These are phyloP conservation scores for Acanthamoeba healyi DNA, from an alignment of 208 protist species.

Conservation along the genomic window DNA sequence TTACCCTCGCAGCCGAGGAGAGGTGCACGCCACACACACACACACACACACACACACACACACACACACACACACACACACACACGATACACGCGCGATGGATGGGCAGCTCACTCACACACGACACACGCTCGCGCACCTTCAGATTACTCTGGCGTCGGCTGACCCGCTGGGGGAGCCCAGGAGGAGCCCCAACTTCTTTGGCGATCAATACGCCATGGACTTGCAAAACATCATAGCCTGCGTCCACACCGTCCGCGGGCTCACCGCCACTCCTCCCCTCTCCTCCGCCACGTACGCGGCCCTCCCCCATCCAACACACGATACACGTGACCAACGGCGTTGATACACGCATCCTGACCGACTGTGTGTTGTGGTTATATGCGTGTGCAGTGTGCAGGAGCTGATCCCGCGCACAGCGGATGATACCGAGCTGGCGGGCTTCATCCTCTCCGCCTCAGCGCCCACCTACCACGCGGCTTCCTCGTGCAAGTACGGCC, in stretches of 20 bases:
- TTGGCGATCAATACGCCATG: neutral
- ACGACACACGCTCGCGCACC: neutral
- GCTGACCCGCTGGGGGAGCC: neutral
- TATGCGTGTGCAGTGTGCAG: neutral
- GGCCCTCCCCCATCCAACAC: neutral
- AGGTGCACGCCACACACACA: neutral
- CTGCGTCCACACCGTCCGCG: neutral
- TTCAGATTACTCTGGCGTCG: neutral
- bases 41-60: neutral
- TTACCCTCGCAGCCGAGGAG: neutral
- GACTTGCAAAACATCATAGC: neutral
- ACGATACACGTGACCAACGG: neutral
- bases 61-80: no score
- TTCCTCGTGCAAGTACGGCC: neutral
- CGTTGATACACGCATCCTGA: neutral
- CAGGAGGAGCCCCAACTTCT: neutral
- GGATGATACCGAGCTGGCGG: neutral
- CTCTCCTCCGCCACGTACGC: neutral
- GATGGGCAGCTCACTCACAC: neutral
- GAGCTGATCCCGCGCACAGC: neutral
- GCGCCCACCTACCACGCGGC: neutral
- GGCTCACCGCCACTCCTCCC: neutral
- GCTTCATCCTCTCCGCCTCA: neutral
- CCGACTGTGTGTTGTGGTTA: neutral
- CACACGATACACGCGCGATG: neutral